phyloP scores from a whole-genome alignment of 2,329 filamentous ascomycete genomes.

The Aspergillus thermomutatus region DNA sequence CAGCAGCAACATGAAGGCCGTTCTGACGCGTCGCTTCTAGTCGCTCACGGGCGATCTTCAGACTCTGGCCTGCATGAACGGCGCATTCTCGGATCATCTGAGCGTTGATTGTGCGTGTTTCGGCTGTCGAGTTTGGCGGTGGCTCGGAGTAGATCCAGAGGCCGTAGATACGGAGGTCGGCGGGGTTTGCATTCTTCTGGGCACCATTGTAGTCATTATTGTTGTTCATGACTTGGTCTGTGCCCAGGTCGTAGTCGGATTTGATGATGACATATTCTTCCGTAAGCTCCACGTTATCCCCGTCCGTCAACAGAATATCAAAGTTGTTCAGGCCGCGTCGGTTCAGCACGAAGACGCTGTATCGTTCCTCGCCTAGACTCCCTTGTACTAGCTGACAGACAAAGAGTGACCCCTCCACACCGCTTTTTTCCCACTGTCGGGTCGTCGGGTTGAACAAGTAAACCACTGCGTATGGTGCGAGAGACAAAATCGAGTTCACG shows the following conservation, averaged over 20 bases:
- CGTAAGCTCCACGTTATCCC: constrained; percentile 61
- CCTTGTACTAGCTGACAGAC: constrained; percentile 63
- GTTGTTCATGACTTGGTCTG: background rate
- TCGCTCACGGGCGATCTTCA: constrained; percentile 42
- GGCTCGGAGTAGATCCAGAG: constrained; percentile 64
- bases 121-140: constrained; percentile 52
- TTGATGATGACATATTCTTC: constrained; percentile 61
- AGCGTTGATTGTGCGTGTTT: constrained; percentile 50
- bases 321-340: constrained; percentile 69
- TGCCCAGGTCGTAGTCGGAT: constrained; percentile 34
- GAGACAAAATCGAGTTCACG: constrained; percentile 69
- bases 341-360: constrained; percentile 67
- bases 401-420: constrained; percentile 84
- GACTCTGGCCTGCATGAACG: constrained; percentile 48
- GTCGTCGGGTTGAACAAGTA: constrained; percentile 70
- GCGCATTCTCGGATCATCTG: constrained; percentile 56
- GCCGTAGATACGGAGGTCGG: constrained; percentile 50
- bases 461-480: constrained; percentile 81
- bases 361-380: constrained; percentile 45
- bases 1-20: constrained; percentile 30
- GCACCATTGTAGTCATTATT: constrained; percentile 16
- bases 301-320: constrained; percentile 57
- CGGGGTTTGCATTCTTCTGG: constrained; percentile 9
- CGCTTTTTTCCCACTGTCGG: constrained; percentile 76
- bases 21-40: constrained; percentile 34